Base-by-base conservation (phyloP, 2,329 filamentous ascomycete genomes). In the Xenoacremonium recifei region DNA sequence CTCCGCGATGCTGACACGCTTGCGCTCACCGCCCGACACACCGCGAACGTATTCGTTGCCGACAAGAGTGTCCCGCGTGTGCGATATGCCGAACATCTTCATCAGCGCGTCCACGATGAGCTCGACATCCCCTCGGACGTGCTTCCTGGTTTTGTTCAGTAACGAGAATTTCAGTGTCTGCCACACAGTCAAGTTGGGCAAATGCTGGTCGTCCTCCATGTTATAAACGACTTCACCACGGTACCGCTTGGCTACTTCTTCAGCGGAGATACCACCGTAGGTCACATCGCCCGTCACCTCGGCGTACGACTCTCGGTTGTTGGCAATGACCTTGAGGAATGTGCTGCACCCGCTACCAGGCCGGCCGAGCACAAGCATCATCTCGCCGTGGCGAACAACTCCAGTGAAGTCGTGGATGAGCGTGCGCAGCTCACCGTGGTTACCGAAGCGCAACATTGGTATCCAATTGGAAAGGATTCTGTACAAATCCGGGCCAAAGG, bases 401-500 rank as follows among this genome's bases (percentile, higher is more conserved):
- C 64, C 64, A 3, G 63, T 62, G 40, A 67, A 65, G 35, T 65
- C 55, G 31, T 53, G 40, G 30, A 65, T 52, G 9, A 65, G 50
- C 11, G 52, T 50, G 16, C 61, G 53, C n/a, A n/a, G n/a, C n/a
- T 2, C 57, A 61, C 0, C 54, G 59, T 2, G 53, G 44, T 10
- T 51, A 47, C 39, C 35, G 21, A 60, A 33, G 3, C 48, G 52
- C 11, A 63, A 42, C 19, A 44, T 48, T 5, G 70, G 70, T 5
- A 75, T 51, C 35, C 60, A 64, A 2, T 59, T 53, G 21, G 62
- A 64, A 12, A 90, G 53, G 6, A 88, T 66, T 17, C 71, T 75
- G 61, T 88, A 92, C 2, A 92, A 67, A 62, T 92, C 88, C 0
- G 87, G 87, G 0, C 88, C 88, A 60, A 93, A 92, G 0, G 87